Percentiles rank a stretch among this genome's conserved stretches.
phyloP scores from a whole-genome alignment of 2,329 filamentous ascomycete species.

The Coniochaeta sp. region DNA sequence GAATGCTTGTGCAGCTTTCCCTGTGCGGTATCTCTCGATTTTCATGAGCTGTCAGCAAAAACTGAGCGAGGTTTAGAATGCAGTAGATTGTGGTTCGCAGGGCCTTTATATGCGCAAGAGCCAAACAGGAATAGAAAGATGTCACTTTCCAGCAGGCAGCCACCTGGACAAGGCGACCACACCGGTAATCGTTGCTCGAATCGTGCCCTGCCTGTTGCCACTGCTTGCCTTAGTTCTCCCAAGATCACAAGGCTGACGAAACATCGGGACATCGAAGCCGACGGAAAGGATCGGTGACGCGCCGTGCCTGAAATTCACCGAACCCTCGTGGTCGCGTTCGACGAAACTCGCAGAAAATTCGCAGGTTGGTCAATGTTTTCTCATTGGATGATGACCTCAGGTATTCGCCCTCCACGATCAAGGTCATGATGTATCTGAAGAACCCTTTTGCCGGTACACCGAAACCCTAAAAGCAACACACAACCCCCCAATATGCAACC shows the following conservation, averaged over 20 bases:
- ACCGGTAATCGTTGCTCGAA: background rate
- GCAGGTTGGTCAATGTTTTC: constrained; percentile 2
- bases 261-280: background rate
- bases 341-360: background rate
- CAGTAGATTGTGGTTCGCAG: background rate
- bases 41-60: background rate
- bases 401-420: constrained; percentile 3
- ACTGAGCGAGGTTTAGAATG: background rate
- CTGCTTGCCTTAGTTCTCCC: background rate
- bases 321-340: background rate
- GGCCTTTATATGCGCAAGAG: background rate
- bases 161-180: background rate
- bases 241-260: background rate
- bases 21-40: no score
- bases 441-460: constrained; percentile 20
- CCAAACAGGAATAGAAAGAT: background rate
- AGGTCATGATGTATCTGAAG: constrained; percentile 5
- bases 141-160: background rate
- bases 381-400: constrained; percentile 3
- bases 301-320: background rate
- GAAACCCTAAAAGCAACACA: constrained; percentile 17
- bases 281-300: background rate
- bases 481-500: constrained; percentile 18
- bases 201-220: background rate
- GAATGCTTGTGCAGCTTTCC: background rate